Conservation (phyloP, 2,329 filamentous ascomycete genomes). For the Emergomyces orientalis region DNA sequence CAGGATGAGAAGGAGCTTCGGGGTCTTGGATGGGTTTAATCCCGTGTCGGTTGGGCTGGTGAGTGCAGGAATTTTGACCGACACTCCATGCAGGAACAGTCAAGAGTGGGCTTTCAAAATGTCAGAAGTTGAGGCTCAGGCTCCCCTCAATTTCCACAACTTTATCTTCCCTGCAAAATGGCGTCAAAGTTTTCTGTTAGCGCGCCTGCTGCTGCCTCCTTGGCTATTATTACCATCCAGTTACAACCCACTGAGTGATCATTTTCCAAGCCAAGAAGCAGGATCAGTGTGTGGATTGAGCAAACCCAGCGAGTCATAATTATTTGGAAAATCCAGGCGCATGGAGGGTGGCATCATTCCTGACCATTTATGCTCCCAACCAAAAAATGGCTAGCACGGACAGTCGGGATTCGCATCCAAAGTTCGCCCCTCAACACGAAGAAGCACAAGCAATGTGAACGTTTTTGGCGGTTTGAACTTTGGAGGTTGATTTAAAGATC, state of each 20-base stretch:
- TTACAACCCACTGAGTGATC: background rate
- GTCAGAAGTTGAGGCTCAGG: background rate
- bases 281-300: background rate
- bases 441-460: background rate
- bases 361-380: too few species aligned
- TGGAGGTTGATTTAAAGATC: slow-evolving; percentile 2
- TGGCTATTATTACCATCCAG: background rate
- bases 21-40: too few species aligned
- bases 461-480: background rate
- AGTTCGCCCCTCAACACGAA: background rate
- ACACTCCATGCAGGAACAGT: too few species aligned
- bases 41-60: too few species aligned
- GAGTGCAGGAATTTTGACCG: background rate
- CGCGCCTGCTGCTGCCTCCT: background rate
- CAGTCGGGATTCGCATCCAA: background rate
- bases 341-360: too few species aligned
- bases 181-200: too few species aligned
- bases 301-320: background rate
- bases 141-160: background rate
- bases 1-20: background rate
- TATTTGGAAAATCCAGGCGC: background rate
- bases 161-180: background rate
- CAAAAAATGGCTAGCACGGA: background rate
- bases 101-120: background rate
- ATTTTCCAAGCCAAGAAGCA: background rate